Evolutionary conservation across 2,329 filamentous ascomycete species (phyloP).

Genomic region (Dothidotthia symphoricarpi): DNA sequence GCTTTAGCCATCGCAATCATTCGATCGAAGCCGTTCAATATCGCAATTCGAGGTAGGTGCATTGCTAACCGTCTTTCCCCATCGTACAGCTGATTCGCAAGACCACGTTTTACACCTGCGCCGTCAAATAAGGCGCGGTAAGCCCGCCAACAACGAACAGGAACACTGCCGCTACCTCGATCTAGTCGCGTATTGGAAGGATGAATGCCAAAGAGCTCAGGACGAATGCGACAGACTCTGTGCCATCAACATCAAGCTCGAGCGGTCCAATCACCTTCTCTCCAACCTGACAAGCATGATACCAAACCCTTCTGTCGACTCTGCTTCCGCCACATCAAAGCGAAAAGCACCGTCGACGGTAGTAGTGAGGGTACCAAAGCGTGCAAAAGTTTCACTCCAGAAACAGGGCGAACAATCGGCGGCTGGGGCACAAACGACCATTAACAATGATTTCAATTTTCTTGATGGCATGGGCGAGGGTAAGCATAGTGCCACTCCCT

Average conservation of each 20-base stretch:
- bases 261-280: conserved; percentile 27
- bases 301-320: not conserved
- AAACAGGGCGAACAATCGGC: conserved; percentile 9
- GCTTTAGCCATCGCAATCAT: conserved; percentile 41
- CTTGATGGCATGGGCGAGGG: conserved; percentile 28
- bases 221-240: conserved; percentile 23
- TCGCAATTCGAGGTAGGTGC: conserved; percentile 33
- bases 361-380: conserved; percentile 13
- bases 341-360: conserved; percentile 18
- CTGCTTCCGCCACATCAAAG: conserved; percentile 12
- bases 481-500: conserved; percentile 4
- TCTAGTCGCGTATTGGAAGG: conserved; percentile 42
- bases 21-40: conserved; percentile 38
- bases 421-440: conserved; percentile 17
- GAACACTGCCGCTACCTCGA: conserved; percentile 40
- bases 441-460: conserved; percentile 29
- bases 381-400: conserved; percentile 10
- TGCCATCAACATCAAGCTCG: conserved; percentile 24
- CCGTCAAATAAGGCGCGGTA: conserved; percentile 31
- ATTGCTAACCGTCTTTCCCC: no score
- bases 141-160: conserved; percentile 17
- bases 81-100: conserved; percentile 3
- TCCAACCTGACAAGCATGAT: conserved; percentile 4
- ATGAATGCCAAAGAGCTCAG: conserved; percentile 25
- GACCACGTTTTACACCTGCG: conserved; percentile 39